Conservation (phyloP, 306 rosid species). For the Acacia melanoxylon region DNA sequence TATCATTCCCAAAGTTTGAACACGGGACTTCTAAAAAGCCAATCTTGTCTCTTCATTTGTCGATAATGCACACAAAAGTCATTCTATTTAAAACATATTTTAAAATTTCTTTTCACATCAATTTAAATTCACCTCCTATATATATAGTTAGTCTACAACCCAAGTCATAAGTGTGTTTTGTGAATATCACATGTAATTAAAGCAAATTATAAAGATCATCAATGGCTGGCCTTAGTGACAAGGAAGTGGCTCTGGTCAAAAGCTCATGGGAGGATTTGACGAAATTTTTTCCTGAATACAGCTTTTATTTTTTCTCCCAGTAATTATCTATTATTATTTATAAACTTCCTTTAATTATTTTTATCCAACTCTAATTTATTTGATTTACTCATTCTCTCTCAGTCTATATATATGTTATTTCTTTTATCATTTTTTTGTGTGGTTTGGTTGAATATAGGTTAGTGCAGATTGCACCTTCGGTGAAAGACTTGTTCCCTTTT, state of each 20-base stretch:
- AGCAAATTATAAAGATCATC: not conserved
- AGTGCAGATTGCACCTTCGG: not conserved
- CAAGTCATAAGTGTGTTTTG: not conserved
- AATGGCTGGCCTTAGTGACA: not conserved
- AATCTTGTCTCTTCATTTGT: not conserved
- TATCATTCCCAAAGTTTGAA: not conserved
- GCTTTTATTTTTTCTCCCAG: not conserved
- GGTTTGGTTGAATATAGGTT: not conserved
- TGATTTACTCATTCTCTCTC: not conserved
- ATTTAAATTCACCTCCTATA: not conserved
- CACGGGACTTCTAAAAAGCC: not conserved
- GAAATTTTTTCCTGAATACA: not conserved
- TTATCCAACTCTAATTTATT: not conserved
- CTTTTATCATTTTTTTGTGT: not conserved
- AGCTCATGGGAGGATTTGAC: not conserved
- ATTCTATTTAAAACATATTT: not conserved
- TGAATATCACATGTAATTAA: not conserved
- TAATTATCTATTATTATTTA: not conserved
- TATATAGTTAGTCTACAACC: not conserved
- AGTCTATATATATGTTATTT: not conserved
- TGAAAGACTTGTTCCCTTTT: not conserved
- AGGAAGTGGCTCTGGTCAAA: not conserved
- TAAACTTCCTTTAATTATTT: not conserved
- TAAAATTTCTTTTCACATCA: not conserved
- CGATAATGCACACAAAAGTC: not conserved